phyloP scores from a whole-genome alignment of 768 basidiomycete genomes.

The Dacryopinax spathularia region DNA sequence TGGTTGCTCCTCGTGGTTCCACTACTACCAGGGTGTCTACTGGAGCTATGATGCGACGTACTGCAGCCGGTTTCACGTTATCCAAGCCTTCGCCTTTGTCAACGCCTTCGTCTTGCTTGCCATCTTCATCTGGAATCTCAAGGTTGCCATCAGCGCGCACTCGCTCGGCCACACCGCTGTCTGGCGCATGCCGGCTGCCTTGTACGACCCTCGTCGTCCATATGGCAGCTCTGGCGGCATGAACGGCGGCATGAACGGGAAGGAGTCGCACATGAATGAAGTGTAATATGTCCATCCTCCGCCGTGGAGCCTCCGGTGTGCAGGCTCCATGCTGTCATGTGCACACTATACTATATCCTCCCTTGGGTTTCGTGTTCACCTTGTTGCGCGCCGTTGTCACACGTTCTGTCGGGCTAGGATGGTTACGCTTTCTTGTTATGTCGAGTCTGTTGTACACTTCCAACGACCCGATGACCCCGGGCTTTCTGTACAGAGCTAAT shows the following conservation, averaged over 20 bases:
- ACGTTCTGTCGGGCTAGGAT: constrained; percentile 1
- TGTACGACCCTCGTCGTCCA: not conserved
- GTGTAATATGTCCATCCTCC: not conserved
- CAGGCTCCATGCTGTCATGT: not conserved
- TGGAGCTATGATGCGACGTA: not conserved
- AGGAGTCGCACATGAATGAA: not conserved
- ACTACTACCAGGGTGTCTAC: constrained; percentile 3
- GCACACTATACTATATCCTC: constrained; percentile 2
- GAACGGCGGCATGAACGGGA: constrained; percentile 2
- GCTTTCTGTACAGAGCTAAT: constrained; percentile 2
- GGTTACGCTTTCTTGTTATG: not conserved
- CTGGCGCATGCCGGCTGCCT: not conserved
- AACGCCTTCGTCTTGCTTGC: not conserved
- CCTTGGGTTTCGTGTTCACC: not conserved
- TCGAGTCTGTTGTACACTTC: constrained; percentile 4
- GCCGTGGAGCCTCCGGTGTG: not conserved
- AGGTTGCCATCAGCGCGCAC: constrained; percentile 1
- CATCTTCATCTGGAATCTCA: constrained; percentile 1
- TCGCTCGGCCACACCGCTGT: not conserved
- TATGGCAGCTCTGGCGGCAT: not conserved
- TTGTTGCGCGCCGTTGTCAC: not conserved
- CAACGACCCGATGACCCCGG: not conserved
- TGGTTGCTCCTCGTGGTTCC: not conserved
- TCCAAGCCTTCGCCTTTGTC: not conserved
- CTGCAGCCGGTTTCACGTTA: not conserved